Base-by-base conservation (phyloP, 176 grass and related monocot species). In the Aegilops longissima region DNA sequence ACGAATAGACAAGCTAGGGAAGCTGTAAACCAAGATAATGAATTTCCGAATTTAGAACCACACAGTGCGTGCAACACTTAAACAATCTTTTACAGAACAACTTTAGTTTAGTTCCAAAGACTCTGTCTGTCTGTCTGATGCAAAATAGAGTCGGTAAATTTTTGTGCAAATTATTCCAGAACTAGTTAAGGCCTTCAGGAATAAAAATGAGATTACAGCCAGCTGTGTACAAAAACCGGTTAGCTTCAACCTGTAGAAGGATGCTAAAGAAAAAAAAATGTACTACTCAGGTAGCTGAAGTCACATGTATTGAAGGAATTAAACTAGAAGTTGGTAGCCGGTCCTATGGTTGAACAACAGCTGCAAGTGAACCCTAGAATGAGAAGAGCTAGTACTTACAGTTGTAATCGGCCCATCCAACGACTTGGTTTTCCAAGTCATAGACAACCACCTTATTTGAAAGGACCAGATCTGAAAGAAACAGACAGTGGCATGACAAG, bases 391-490 rank as follows among this genome's bases (percentile, higher is more conserved):
- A 75, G 45, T 13, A 83, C 96, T 93, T 94, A 98, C 96, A 98
- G 88, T 98, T 98, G 88, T 98, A 94, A 65, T 90, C 83, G 12
- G 90, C 94, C 96, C 96, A 98, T 25, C 96, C 96, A 84, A 98
- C 88, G 49, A 87, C 92, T 88, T 92, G 88, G 71, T 98, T 95
- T 89, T 98, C 96, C 81, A 95, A 90, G 90, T 98, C 96, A 85
- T 98, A 98, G 77, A 98, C 83, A 82, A 98, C 96, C 75, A 98
- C 82, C 79, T 98, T 98, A 90, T 98, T 98, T 75, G 96, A 91
- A 76, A 98, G 92, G 81, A 91, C 96, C 65, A 98, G 88, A 94
- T 98, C 96, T 98, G 90, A 79, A 89, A 91, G 25, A 90, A 90
- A 58, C 68, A 80, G 61, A 77, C 54, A 79, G 13, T 66, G 44